Evolutionary conservation across 2,329 filamentous ascomycete species (phyloP).

Genomic region (Neoscytalidium dimidiatum): DNA sequence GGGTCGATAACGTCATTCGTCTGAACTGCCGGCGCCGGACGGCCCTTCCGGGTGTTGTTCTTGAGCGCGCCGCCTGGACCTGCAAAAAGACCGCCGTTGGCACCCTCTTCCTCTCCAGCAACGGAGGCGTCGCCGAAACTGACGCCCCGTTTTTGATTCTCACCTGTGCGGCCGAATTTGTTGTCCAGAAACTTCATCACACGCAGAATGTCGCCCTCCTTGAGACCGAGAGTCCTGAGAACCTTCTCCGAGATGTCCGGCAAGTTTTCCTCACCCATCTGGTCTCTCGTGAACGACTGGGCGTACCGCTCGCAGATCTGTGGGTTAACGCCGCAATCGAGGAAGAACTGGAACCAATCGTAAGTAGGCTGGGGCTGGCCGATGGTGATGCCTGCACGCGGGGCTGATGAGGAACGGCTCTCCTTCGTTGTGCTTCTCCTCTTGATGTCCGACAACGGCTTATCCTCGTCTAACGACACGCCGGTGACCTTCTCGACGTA

Average conservation of each 20-base stretch:
- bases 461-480: conserved; percentile 85
- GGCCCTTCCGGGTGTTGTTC: conserved; percentile 92
- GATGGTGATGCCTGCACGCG: conserved; percentile 61
- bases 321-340: conserved; percentile 86
- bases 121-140: conserved; percentile 56
- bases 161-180: conserved; percentile 68
- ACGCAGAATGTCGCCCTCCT: conserved; percentile 94
- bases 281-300: conserved; percentile 83
- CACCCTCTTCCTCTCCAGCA: conserved; percentile 58
- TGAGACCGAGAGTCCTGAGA: conserved; percentile 84
- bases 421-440: conserved; percentile 45
- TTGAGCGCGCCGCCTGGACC: conserved; percentile 86
- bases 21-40: conserved; percentile 83
- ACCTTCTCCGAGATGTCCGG: conserved; percentile 84
- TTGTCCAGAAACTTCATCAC: conserved; percentile 87
- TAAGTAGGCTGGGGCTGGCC: conserved; percentile 71
- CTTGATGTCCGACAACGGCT: conserved; percentile 82
- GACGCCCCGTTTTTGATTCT: conserved; percentile 56
- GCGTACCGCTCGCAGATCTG: conserved; percentile 94
- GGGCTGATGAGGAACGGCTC: conserved; percentile 49
- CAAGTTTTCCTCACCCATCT: conserved; percentile 92
- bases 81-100: conserved; percentile 75
- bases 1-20: conserved; percentile 84
- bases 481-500: conserved; percentile 91
- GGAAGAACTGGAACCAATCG: conserved; percentile 99